Evolutionary conservation across 129 eudicot genomes (phyloP), one percentile per base, ranked within the genome.

Genomic region (Smallanthus sonchifolius): DNA sequence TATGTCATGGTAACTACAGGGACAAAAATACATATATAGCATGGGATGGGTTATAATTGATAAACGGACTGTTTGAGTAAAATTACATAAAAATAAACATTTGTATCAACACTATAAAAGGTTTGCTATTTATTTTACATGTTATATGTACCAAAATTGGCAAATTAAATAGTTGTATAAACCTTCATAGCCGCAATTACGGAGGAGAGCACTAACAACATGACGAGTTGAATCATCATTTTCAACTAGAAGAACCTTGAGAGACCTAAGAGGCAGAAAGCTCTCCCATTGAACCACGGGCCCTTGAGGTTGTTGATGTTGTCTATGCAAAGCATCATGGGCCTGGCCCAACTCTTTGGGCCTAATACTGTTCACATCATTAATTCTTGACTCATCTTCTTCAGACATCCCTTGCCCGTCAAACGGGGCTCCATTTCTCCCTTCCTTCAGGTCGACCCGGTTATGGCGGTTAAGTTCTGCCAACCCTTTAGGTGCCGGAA

Each of bases 111-210:
- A 65, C 74, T 75, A 30, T 24, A 76, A n/a, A 36, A 76, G 65
- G 40, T 28, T 39, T 66, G 40, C 17, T 10, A 19, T 45, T 7
- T 65, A 13, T 17, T 51, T 75, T 77, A 74, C 75, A 44, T 32
- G 24, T 69, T 78, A 44, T 73, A 66, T 45, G 80, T 75, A 68
- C 51, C 48, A 48, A 34, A 69, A 69, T 35, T 56, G 72, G 36
- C 65, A 54, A 80, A 10, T 17, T 56, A 48, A 54, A 76, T 35
- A 76, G 70, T 43, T 55, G 17, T 54, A 73, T 65, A 70, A 35
- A 79, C 85, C 97, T 89, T 79, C 91, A 74, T 92, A 92, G 75
- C 88, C 74, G 91, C 97, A 92, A 74, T 92, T 92, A 35, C 89
- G 86, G 61, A 92, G 91, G 42, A 92, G 89, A 57, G 97, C 97